Conservation (phyloP, 768 basidiomycete species). For the Serendipita vermifera region DNA sequence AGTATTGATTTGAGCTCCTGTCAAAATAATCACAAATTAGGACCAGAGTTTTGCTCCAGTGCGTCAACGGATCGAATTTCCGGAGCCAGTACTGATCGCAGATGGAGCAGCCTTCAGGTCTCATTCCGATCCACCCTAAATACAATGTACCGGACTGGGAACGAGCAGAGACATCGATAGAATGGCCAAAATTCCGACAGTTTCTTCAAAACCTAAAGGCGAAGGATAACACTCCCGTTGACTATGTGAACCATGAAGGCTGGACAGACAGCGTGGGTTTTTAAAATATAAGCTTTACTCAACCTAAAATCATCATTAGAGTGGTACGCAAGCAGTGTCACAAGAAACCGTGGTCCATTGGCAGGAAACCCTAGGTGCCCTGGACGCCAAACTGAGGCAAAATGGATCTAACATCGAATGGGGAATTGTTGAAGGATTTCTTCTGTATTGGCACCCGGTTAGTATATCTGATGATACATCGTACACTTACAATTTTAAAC, state of each 20-base stretch:
- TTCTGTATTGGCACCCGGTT: slow-evolving; percentile 83
- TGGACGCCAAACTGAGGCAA: slow-evolving; percentile 31
- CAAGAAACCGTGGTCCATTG: slow-evolving; percentile 35
- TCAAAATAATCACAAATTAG: slow-evolving; percentile 30
- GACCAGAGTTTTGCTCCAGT: slow-evolving; percentile 95
- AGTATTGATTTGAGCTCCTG: too few relatives aligned
- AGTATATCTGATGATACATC: too few relatives aligned
- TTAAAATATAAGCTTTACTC: not conserved
- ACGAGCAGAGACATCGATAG: slow-evolving; percentile 68
- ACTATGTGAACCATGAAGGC: slow-evolving; percentile 78
- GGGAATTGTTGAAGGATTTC: slow-evolving; percentile 86
- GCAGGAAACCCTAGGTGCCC: slow-evolving; percentile 41
- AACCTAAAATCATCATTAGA: not conserved
- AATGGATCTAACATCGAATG: slow-evolving; percentile 46
- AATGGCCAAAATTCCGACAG: slow-evolving; percentile 60
- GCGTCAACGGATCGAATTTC: slow-evolving; percentile 20
- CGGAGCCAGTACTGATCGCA: not conserved
- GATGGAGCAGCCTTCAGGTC: slow-evolving; percentile 52
- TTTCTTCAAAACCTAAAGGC: slow-evolving; percentile 52
- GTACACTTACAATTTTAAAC: too few relatives aligned
- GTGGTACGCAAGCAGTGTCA: slow-evolving; percentile 39
- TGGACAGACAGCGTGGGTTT: slow-evolving; percentile 55
- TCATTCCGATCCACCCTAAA: slow-evolving; percentile 62
- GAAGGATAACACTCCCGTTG: slow-evolving; percentile 53
- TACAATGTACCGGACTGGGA: slow-evolving; percentile 93